Evolutionary conservation across 1,139 yeast genomes (phyloP).

Genomic region (Maudiozyma humilis): DNA sequence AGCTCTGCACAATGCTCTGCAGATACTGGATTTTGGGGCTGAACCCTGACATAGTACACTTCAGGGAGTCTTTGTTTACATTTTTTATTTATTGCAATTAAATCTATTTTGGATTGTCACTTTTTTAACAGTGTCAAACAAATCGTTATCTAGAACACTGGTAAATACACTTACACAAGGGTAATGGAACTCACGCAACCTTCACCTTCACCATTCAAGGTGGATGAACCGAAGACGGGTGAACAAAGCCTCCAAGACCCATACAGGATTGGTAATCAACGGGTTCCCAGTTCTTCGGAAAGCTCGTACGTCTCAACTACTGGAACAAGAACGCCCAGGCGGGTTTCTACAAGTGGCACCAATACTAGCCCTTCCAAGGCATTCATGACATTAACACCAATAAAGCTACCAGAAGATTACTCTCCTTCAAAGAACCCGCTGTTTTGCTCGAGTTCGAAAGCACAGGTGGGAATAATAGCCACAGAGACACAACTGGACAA

Average conservation of each 20-base stretch:
- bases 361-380: conserved; percentile 8
- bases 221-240: background rate
- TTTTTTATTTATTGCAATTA: too few relatives aligned
- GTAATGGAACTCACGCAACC: background rate
- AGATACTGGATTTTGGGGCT: too few relatives aligned
- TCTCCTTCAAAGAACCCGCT: conserved; percentile 14
- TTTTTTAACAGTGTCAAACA: too few relatives aligned
- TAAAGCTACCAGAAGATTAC: conserved; percentile 17
- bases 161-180: background rate
- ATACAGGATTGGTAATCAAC: background rate
- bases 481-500: background rate
- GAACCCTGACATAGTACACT: too few relatives aligned
- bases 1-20: background rate
- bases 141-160: too few relatives aligned
- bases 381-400: conserved; percentile 20
- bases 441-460: background rate
- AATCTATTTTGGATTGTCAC: too few relatives aligned
- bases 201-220: background rate
- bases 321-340: background rate
- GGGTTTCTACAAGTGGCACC: background rate
- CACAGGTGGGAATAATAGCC: background rate
- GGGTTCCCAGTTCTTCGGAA: background rate
- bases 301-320: background rate
- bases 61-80: too few relatives aligned
- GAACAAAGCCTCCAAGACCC: background rate